Base-by-base conservation (phyloP, 208 protist species). In the Crithidia fasciculata region DNA sequence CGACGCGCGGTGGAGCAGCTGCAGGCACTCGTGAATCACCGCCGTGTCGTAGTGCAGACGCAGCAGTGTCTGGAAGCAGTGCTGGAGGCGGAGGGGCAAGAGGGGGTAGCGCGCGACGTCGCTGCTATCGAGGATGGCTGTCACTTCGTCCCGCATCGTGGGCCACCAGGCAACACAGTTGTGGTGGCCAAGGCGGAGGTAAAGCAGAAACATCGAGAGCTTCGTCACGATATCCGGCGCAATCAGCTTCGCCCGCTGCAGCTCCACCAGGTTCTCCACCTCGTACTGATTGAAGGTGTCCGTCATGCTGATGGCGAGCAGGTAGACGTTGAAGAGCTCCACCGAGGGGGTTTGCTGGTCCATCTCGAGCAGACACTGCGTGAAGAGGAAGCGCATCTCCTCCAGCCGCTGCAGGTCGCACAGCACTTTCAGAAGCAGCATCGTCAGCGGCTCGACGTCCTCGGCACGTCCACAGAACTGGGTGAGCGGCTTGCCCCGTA, bases 321-420 rank as follows among this genome's bases (percentile, higher is more conserved):
- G 87, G 64, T 89, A 96, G 0, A 95, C 90, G 74, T 96, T 94
- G 71, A 96, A 93, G 18, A 96, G 69, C 76, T 96, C 90, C 39
- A 87, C 76, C 0, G 87, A 91, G 2, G 86, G 85, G 1, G 83
- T 74, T 15, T 57, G 60, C 36, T 78, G 73, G 8, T 83, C 70
- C 45, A 93, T 64, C 76, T 96, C 87, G 0, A 91, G 78, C 55
- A 95, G 64, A 63, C 80, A 95, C 82, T 94, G 88, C 56, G 84
- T 89, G 79, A 96, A 96, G n/a, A 96, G 83, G 81, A 95, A 95
- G 6, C 92, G 88, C 76, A 96, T 84, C 57, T 95, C 92, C 69
- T 96, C 92, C 50, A 96, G 69, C 57, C 77, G 78, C 44, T 90
- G 87, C 66, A 95, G 68, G 71, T 96, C 92, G 57, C 89, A 96